Evolutionary conservation across 306 rosid species (phyloP).

Genomic region (Sesbania bispinosa): DNA sequence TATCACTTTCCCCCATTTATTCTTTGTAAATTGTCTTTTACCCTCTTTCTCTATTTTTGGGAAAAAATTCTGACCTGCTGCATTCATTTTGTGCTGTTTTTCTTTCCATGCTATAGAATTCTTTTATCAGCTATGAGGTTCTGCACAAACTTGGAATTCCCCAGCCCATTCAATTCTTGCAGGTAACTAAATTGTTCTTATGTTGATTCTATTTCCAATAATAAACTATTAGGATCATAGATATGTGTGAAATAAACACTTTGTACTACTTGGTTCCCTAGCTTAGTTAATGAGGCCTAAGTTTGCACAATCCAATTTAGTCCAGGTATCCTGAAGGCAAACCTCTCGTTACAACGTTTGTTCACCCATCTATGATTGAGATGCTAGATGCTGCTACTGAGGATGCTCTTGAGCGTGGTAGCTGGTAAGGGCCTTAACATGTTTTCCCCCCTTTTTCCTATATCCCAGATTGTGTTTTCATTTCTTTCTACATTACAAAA

Average conservation of each 20-base stretch:
- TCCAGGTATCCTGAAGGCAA: constrained; percentile 97
- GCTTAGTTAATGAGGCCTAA: constrained; percentile 42
- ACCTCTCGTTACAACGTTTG: constrained; percentile 75
- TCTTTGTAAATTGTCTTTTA: not conserved
- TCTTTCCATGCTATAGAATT: constrained; percentile 61
- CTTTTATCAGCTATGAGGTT: constrained; percentile 73
- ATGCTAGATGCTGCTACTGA: constrained; percentile 92
- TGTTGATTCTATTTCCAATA: constrained; percentile 22
- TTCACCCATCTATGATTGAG: constrained; percentile 85
- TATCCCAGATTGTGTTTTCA: constrained; percentile 2
- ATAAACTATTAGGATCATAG: constrained; percentile 14
- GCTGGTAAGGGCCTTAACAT: constrained; percentile 64
- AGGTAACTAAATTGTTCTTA: constrained; percentile 66
- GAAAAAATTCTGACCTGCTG: not conserved
- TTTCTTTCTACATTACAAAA: not conserved
- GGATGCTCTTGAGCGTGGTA: constrained; percentile 82
- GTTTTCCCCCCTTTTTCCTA: not conserved
- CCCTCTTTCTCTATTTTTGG: not conserved
- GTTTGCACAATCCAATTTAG: constrained; percentile 66
- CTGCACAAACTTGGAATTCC: constrained; percentile 90
- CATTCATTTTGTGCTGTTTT: not conserved
- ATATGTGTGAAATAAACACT: constrained; percentile 19
- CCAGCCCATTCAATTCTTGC: constrained; percentile 91
- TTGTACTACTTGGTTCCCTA: constrained; percentile 15
- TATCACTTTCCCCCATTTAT: not conserved